Base-by-base conservation (phyloP, 306 rosid genomes). In the Lathyrus oleraceus region DNA sequence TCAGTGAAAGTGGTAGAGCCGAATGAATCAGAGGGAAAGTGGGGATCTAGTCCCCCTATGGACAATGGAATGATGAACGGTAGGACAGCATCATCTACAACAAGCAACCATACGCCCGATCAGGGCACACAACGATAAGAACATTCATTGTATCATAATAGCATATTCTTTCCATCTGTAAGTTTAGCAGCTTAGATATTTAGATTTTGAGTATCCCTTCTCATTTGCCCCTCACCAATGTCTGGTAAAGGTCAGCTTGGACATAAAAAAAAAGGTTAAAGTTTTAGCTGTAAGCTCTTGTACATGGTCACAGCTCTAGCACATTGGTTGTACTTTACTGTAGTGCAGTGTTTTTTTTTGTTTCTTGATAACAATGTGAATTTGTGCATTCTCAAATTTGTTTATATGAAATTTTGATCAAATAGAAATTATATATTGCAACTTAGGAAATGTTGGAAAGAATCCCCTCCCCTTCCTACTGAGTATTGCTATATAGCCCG, bases 1-100 rank as follows among this genome's bases (percentile, higher is more conserved):
- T 83, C 98, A 1, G 92, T 92, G 36, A 86, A 85, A 81, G 95
- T 92, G 67, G 81, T 92, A 6, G 98, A 92, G 72, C 98, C 96
- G 13, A 51, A 52, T 1, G 91, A 87, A 67, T 80, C 95, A 8
- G 91, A 86, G 69, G 87, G 91, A 35, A 87, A 81, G 71, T 92
- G 96, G 98, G 98, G 98, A n/a, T 53, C 85, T 0, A 59, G 61
- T 10, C 89, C 86, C 1, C 96, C 91, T 4, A 43, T 59, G 65
- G 96, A 86, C 48, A 90, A 86, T 38, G 96, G 89, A 48, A 66
- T 85, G 17, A 53, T 76, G 66, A 87, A 78, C 20, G 84, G 95
- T 38, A 81, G 93, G 70, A 48, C 90, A 20, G 82, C 75, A 4
- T 87, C 96, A 10, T 87, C 92, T 9, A 73, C 85, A 42, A 69